Conservation (phyloP, 805 yeast genomes). For the Metschnikowia shivogae region DNA sequence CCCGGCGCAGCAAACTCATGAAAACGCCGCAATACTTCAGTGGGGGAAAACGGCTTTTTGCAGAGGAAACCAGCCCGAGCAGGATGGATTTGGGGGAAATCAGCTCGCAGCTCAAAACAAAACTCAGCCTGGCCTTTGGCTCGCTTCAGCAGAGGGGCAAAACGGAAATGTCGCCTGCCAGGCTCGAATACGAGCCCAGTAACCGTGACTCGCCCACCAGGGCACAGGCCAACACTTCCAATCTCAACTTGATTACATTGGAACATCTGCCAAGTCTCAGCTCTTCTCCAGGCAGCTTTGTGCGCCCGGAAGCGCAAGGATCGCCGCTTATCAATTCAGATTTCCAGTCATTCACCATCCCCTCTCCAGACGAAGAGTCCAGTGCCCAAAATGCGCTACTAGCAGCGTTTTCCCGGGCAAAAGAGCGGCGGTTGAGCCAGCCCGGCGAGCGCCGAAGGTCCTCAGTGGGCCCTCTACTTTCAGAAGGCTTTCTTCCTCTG, state of each 20-base stretch:
- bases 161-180: conserved; percentile 14
- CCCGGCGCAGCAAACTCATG: conserved; percentile 25
- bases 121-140: conserved; percentile 38
- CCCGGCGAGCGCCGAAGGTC: conserved; percentile 11
- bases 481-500: conserved; percentile 6
- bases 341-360: conserved; percentile 11
- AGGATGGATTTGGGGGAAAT: conserved; percentile 37
- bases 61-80: conserved; percentile 24
- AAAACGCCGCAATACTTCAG: conserved; percentile 40
- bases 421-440: conserved; percentile 13
- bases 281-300: conserved; percentile 2
- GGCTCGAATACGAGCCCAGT: conserved; percentile 23
- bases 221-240: conserved; percentile 17
- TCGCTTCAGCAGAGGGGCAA: conserved; percentile 29
- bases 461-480: conserved; percentile 9
- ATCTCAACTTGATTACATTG: conserved; percentile 1
- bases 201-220: conserved; percentile 17
- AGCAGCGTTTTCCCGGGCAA: conserved; percentile 34
- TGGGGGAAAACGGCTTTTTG: conserved; percentile 35
- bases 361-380: conserved; percentile 37
- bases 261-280: not conserved
- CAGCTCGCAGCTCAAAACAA: conserved; percentile 34
- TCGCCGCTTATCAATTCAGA: conserved; percentile 1
- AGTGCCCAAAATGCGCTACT: conserved; percentile 44
- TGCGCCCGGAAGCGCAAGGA: not conserved